phyloP scores from a whole-genome alignment of 2,329 filamentous ascomycete genomes.

The Rutstroemia sp. region DNA sequence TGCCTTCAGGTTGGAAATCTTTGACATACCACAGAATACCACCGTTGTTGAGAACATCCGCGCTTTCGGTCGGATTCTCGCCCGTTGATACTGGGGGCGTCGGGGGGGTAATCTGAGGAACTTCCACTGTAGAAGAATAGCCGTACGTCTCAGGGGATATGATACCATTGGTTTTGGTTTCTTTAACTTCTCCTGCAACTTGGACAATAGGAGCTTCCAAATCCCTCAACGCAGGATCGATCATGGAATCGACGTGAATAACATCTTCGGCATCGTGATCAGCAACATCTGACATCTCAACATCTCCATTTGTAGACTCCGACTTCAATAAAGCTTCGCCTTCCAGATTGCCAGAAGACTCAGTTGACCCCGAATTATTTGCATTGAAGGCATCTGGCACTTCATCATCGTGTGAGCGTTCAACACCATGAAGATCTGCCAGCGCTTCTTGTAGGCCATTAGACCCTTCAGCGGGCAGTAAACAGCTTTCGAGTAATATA shows the following conservation, averaged over 20 bases:
- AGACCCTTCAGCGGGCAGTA: slow-evolving; percentile 28
- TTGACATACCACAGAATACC: slow-evolving; percentile 86
- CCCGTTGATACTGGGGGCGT: slow-evolving; percentile 62
- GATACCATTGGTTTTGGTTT: slow-evolving; percentile 25
- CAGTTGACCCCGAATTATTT: not conserved
- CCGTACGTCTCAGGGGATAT: slow-evolving; percentile 41
- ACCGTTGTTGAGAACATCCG: slow-evolving; percentile 51
- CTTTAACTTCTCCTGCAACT: slow-evolving; percentile 17
- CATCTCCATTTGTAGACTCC: slow-evolving; percentile 30
- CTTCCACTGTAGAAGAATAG: slow-evolving; percentile 28
- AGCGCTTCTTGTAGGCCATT: slow-evolving; percentile 1
- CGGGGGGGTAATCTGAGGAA: slow-evolving; percentile 37
- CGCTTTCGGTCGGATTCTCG: slow-evolving; percentile 29
- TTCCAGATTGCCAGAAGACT: slow-evolving; percentile 1
- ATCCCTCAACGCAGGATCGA: slow-evolving; percentile 19
- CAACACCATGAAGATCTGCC: slow-evolving; percentile 31
- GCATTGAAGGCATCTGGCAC: slow-evolving; percentile 15
- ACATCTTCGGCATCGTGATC: slow-evolving; percentile 12
- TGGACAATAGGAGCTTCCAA: slow-evolving; percentile 16
- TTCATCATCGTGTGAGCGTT: slow-evolving; percentile 36
- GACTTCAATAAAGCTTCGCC: not conserved
- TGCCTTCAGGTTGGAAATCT: slow-evolving; percentile 71
- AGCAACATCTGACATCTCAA: slow-evolving; percentile 30
- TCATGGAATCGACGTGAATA: slow-evolving; percentile 5
- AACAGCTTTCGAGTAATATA: slow-evolving; percentile 59